A percentile compares a stretch with the other conserved stretches of the same genome.
These are phyloP conservation scores for Gossypium gossypioides DNA, from an alignment of 441 rosid species.

Conservation along the genomic window DNA sequence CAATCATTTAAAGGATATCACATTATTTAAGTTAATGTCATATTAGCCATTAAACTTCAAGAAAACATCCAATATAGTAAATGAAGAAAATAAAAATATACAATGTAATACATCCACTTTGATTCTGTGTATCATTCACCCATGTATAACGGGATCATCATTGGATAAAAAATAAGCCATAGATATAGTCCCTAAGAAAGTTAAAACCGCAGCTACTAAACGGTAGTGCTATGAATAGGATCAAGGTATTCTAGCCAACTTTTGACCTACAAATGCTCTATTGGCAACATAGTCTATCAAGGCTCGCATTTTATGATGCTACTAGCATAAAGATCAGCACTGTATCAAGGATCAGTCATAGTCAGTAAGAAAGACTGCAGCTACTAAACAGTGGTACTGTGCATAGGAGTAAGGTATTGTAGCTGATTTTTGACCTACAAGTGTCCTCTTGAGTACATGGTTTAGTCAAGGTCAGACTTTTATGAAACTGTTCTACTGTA, in stretches of 20 bases:
- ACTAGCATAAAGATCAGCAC: background rate
- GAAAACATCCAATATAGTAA: background rate
- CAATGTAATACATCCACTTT: background rate
- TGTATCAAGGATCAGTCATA: background rate
- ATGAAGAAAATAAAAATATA: background rate
- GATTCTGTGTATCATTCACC: background rate
- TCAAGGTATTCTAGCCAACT: background rate
- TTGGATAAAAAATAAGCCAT: background rate
- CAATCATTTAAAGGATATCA: background rate
- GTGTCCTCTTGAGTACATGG: background rate
- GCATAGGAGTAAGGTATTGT: background rate
- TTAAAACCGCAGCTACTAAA: background rate
- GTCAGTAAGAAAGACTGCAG: background rate
- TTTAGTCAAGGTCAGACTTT: background rate
- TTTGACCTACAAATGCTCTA: background rate
- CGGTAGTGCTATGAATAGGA: background rate
- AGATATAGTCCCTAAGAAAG: background rate
- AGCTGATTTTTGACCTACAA: background rate
- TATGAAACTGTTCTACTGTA: background rate
- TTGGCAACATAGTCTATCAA: background rate
- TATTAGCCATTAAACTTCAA: background rate
- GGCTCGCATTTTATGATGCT: background rate
- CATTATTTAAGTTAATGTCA: background rate
- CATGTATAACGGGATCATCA: background rate
- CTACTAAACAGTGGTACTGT: background rate